Percentiles rank a stretch among this genome's conserved stretches.
phyloP scores from a whole-genome alignment of 2,329 filamentous ascomycete genomes.

The Hymenoscyphus linearis region DNA sequence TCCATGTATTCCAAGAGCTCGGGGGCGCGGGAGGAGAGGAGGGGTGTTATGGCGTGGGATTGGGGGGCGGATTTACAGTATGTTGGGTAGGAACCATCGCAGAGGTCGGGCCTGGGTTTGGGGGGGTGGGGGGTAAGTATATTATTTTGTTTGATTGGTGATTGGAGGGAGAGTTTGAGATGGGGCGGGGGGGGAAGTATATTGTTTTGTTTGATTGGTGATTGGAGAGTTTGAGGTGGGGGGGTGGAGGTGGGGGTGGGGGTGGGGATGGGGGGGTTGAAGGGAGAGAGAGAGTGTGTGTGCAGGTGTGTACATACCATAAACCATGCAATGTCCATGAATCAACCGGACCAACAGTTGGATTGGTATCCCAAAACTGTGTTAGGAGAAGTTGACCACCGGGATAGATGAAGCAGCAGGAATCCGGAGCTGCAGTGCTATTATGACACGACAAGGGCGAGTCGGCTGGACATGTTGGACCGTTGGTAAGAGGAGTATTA shows the following conservation, averaged over 20 bases:
- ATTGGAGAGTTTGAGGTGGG: too few relatives aligned
- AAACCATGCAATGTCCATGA: constrained; percentile 73
- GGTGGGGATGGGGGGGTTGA: not conserved
- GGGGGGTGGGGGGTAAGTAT: too few relatives aligned
- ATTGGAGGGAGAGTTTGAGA: too few relatives aligned
- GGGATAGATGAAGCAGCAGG: constrained; percentile 67
- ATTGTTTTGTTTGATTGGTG: too few relatives aligned
- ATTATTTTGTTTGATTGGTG: not conserved
- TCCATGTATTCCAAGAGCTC: constrained; percentile 60
- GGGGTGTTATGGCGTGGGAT: constrained; percentile 58
- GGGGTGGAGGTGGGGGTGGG: too few relatives aligned
- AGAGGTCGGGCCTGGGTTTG: constrained; percentile 52
- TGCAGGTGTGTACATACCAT: constrained; percentile 38
- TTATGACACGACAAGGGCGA: constrained; percentile 56
- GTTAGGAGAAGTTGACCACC: constrained; percentile 67
- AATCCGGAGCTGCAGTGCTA: constrained; percentile 51
- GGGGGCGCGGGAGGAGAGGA: constrained; percentile 31
- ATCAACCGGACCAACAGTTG: constrained; percentile 56
- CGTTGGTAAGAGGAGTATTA: constrained; percentile 13
- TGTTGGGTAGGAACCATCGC: constrained; percentile 61
- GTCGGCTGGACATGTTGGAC: constrained; percentile 26
- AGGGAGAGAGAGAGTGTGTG: too few relatives aligned
- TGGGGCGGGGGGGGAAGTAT: too few relatives aligned
- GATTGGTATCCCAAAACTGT: constrained; percentile 70
- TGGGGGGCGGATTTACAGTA: constrained; percentile 58